Conservation (phyloP, 148 eudicot genomes). For the Hydrangea macrophylla region DNA sequence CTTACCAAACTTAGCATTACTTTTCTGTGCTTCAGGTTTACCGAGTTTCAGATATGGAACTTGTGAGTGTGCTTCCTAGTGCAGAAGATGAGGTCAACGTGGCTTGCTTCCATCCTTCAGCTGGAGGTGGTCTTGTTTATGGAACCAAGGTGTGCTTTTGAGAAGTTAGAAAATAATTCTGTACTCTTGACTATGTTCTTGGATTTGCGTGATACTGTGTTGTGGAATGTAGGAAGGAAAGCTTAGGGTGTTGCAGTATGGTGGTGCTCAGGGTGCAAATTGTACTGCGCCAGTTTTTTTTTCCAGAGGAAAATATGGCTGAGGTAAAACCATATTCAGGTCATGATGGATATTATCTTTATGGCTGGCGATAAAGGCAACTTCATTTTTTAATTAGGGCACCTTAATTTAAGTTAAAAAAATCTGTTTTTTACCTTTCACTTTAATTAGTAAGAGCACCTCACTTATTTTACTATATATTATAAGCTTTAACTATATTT, state of each 20-base stretch:
- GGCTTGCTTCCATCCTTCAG: conserved; percentile 35
- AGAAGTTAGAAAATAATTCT: no score
- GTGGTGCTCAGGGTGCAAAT: conserved; percentile 5
- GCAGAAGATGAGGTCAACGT: conserved; percentile 37
- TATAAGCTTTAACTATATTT: no score
- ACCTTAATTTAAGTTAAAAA: no score
- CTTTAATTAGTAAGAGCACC: no score
- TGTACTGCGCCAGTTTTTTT: conserved; percentile 8
- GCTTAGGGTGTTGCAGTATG: conserved; percentile 26
- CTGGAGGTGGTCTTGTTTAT: conserved; percentile 32
- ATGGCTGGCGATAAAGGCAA: no score
- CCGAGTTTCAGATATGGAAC: conserved; percentile 32
- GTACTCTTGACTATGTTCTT: neutral
- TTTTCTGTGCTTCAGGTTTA: conserved; percentile 21
- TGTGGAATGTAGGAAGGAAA: conserved; percentile 26
- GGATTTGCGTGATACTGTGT: neutral
- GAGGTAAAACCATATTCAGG: conserved; percentile 20
- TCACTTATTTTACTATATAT: no score
- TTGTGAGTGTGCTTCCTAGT: conserved; percentile 34
- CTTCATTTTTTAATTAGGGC: no score
- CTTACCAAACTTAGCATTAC: no score
- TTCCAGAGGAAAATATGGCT: conserved; percentile 13
- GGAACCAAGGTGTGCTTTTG: conserved; percentile 28
- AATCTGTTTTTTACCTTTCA: no score
- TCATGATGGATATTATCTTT: neutral